Conservation (phyloP, 495 filamentous ascomycete species). For the Polyplosphaeria fusca region DNA sequence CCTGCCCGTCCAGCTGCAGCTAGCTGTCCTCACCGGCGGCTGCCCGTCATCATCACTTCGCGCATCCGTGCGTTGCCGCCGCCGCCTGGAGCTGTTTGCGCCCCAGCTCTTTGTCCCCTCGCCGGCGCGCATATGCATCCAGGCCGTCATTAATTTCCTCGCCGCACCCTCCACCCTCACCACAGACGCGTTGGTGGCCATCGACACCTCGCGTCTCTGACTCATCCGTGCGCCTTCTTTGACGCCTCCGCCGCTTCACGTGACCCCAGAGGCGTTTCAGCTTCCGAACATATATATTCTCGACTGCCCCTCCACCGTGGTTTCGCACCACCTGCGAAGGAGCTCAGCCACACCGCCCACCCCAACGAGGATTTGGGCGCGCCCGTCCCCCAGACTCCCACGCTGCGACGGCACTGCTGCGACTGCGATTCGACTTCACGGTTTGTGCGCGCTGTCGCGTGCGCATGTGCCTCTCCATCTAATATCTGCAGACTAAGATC, state of each 20-base stretch:
- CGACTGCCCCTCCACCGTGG: background rate
- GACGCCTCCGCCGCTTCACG: constrained; percentile 28
- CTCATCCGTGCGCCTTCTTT: constrained; percentile 20
- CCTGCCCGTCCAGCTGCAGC: no score
- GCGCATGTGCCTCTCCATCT: background rate
- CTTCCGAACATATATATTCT: constrained; percentile 14
- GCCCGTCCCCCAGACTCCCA: background rate
- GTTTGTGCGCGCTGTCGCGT: background rate
- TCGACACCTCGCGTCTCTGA: constrained; percentile 10
- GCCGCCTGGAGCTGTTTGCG: background rate
- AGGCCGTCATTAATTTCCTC: background rate
- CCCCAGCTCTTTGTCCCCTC: background rate
- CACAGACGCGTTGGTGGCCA: constrained; percentile 15
- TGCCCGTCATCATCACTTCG: background rate
- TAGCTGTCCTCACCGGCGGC: no score
- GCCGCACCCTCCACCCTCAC: background rate
- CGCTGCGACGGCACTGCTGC: background rate
- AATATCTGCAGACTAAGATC: background rate
- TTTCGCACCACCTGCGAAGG: background rate
- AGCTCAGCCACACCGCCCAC: background rate
- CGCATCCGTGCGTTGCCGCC: background rate
- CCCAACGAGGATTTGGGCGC: no score
- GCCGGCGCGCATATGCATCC: background rate
- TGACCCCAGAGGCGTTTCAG: constrained; percentile 19
- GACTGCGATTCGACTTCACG: background rate